Conservation (phyloP, 495 filamentous ascomycete species). For the Aspergillus sclerotioniger region DNA sequence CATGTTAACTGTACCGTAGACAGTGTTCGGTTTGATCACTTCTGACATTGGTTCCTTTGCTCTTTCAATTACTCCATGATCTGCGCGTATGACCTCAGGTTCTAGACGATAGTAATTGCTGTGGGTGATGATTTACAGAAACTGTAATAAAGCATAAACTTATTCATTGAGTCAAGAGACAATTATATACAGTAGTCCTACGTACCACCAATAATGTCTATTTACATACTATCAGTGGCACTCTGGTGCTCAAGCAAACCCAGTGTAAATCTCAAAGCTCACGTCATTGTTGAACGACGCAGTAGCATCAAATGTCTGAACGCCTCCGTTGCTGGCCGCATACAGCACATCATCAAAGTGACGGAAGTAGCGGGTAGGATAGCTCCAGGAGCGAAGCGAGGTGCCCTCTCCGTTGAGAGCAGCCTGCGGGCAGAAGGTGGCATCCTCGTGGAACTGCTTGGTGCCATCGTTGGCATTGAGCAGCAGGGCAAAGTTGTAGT, state of each 20-base stretch:
- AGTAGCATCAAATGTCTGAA: constrained; percentile 47
- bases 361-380: constrained; percentile 54
- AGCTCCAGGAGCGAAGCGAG: constrained; percentile 53
- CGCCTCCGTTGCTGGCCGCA: constrained; percentile 51
- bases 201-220: too few species aligned
- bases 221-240: too few species aligned
- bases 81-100: too few species aligned
- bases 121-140: too few species aligned
- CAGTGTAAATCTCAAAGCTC: constrained; percentile 43
- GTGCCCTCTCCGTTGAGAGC: constrained; percentile 47
- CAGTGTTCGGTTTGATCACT: too few species aligned
- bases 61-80: too few species aligned
- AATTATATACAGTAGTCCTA: too few species aligned
- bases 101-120: too few species aligned
- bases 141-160: too few species aligned
- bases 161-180: too few species aligned
- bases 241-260: constrained; percentile 35
- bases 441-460: constrained; percentile 53
- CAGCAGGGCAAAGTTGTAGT: constrained; percentile 45
- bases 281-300: constrained; percentile 50
- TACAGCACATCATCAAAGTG: constrained; percentile 49
- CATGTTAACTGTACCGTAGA: too few species aligned
- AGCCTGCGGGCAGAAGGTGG: constrained; percentile 52
- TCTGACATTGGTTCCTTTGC: too few species aligned
- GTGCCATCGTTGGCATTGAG: constrained; percentile 48